Base-by-base conservation (phyloP, 1,284 basidiomycete genomes). In the Boletus hoseneyae region DNA sequence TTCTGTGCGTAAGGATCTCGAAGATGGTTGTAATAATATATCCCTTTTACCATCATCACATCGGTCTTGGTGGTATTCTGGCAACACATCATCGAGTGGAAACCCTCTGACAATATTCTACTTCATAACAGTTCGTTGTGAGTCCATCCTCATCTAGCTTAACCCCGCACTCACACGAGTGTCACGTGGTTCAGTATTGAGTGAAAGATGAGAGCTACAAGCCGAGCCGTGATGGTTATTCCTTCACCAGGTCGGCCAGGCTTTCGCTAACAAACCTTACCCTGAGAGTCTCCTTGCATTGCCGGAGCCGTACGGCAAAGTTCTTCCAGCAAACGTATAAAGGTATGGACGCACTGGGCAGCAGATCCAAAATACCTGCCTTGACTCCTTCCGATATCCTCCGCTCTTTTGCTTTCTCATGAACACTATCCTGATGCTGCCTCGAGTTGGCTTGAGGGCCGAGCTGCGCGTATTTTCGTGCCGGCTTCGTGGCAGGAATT, bases 21-120 rank as follows among this genome's bases (percentile, higher is more conserved):
- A 34, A 21, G 16, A 12, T 29, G 29, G 32, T 18, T 59, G 52
- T 61, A 54, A 39, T 41, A 35, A 45, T 59, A 48, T 33, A 50
- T 51, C 18, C 18, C 4, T 48, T 36, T 37, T 32, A 42, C 16
- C n/a, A 42, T 27, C 2, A 27, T 44, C 16, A 29, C 32, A 36
- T 42, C 19, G 13, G 27, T 19, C 34, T 43, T 16, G 13, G 43
- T 40, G 30, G 27, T 27, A 40, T 30, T 25, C 50, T 36, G 21
- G 29, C n/a, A 16, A 40, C 27, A 15, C 6, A 36, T 32, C 44
- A 19, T 37, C 35, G 18, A 30, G 15, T 37, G 18, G 15, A 9
- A 32, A 40, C 15, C 2, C 6, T 15, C 44, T 30, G 51, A 25
- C 10, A 19, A 34, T 30, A 13, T 12, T 12, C 29, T 12, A 23